Percentiles rank a stretch among this genome's conserved stretches.
Evolutionary conservation across 306 rosid genomes (phyloP).

Genomic region (Cotoneaster glaucophyllus): DNA sequence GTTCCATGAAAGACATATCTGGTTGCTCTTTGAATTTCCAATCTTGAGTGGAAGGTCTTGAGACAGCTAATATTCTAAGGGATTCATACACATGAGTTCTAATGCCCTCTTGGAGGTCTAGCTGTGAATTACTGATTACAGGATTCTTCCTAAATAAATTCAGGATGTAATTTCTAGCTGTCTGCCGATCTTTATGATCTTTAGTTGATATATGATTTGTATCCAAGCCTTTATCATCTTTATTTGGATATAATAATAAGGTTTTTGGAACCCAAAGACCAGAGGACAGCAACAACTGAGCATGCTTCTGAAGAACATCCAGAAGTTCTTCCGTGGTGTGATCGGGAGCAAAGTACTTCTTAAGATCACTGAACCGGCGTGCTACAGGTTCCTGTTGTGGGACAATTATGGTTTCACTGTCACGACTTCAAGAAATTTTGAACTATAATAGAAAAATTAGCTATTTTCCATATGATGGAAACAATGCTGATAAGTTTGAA

Average conservation of each 20-base stretch:
- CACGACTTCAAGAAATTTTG: not conserved
- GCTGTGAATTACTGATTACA: constrained; percentile 35
- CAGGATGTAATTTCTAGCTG: constrained; percentile 52
- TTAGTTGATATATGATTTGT: not conserved
- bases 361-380: constrained; percentile 57
- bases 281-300: constrained; percentile 33
- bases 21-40: constrained; percentile 44
- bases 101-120: constrained; percentile 25
- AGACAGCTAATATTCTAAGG: constrained; percentile 46
- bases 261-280: constrained; percentile 83
- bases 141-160: constrained; percentile 45
- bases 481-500: not conserved
- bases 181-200: constrained; percentile 12
- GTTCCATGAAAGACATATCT: constrained; percentile 49
- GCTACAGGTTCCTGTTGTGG: constrained; percentile 54
- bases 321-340: constrained; percentile 46
- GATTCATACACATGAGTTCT: constrained; percentile 21
- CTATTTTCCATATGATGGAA: not conserved
- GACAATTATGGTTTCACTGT: not conserved
- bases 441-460: not conserved
- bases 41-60: constrained; percentile 32
- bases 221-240: not conserved
- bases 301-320: constrained; percentile 54
- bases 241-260: constrained; percentile 28
- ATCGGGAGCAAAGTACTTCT: constrained; percentile 76